phyloP scores from a whole-genome alignment of 2,329 filamentous ascomycete genomes.

The Fusarium hostae region DNA sequence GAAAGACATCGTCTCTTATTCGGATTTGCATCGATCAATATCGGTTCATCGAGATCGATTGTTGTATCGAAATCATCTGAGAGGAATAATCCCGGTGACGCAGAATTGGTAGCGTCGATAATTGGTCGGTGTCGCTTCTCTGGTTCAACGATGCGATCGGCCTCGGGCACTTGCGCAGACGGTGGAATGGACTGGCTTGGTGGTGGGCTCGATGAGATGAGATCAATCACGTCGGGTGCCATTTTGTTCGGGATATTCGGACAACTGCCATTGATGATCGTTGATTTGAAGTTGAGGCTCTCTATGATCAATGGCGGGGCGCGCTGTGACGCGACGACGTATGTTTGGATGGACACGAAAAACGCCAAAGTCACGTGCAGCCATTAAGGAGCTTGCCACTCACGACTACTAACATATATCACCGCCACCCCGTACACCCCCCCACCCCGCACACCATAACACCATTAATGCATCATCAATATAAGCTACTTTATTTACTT shows the following conservation, averaged over 20 bases:
- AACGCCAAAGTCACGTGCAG: slow-evolving; percentile 45
- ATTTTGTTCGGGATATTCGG: slow-evolving; percentile 36
- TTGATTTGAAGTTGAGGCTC: background rate
- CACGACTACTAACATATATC: too few relatives aligned
- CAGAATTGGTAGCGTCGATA: background rate
- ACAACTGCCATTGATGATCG: background rate
- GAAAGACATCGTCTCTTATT: slow-evolving; percentile 48
- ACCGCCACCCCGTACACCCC: too few relatives aligned
- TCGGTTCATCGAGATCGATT: slow-evolving; percentile 50
- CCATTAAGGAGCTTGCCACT: background rate
- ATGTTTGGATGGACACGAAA: slow-evolving; percentile 23
- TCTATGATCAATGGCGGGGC: slow-evolving; percentile 15
- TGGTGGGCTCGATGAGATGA: slow-evolving; percentile 52
- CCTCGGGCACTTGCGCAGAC: background rate
- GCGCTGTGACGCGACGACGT: slow-evolving; percentile 36
- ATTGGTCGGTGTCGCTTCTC: background rate
- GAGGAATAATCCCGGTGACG: slow-evolving; percentile 28
- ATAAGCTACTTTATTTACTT: too few relatives aligned
- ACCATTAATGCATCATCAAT: too few relatives aligned
- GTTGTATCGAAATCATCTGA: slow-evolving; percentile 56
- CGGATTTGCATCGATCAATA: slow-evolving; percentile 30
- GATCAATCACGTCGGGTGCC: slow-evolving; percentile 50
- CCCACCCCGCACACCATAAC: too few relatives aligned
- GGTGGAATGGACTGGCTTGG: slow-evolving; percentile 6
- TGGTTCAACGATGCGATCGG: background rate